These are phyloP conservation scores for Hyaloscypha hepaticicola DNA, from an alignment of 495 filamentous ascomycete genomes.

Conservation along the genomic window DNA sequence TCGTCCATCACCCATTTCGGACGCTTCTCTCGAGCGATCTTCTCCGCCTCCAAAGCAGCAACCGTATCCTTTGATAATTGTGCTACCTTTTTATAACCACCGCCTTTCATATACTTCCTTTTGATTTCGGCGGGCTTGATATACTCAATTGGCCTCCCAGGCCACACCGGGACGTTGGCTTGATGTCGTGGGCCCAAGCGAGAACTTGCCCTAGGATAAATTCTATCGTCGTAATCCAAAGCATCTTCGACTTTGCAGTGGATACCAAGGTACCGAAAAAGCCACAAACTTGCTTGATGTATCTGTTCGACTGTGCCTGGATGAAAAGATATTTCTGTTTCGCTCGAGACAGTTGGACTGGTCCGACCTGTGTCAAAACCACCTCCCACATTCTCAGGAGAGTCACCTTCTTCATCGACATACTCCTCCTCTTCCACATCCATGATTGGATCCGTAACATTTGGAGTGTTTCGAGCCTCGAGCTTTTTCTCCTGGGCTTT, in stretches of 20 bases:
- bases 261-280: conserved; percentile 91
- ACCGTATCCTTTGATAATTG: conserved; percentile 77
- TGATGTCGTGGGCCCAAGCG: conserved; percentile 90
- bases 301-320: conserved; percentile 87
- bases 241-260: conserved; percentile 97
- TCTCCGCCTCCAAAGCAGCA: conserved; percentile 78
- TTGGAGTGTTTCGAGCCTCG: conserved; percentile 85
- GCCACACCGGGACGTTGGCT: conserved; percentile 81
- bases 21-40: conserved; percentile 69
- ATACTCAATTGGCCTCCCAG: conserved; percentile 78
- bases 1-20: conserved; percentile 94
- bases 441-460: conserved; percentile 46
- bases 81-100: conserved; percentile 63
- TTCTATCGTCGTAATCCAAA: conserved; percentile 95
- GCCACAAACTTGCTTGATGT: conserved; percentile 90
- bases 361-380: conserved; percentile 55
- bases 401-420: conserved; percentile 74
- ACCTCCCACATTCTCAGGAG: conserved; percentile 51
- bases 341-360: conserved; percentile 55
- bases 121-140: conserved; percentile 87
- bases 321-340: conserved; percentile 51
- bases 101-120: conserved; percentile 64
- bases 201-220: conserved; percentile 93
- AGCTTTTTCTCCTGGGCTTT: conserved; percentile 89
- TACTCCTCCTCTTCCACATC: conserved; percentile 80